Evolutionary conservation across 139 green algal genomes (phyloP).

Genomic region (Deuterostichococcus epilithicus): DNA sequence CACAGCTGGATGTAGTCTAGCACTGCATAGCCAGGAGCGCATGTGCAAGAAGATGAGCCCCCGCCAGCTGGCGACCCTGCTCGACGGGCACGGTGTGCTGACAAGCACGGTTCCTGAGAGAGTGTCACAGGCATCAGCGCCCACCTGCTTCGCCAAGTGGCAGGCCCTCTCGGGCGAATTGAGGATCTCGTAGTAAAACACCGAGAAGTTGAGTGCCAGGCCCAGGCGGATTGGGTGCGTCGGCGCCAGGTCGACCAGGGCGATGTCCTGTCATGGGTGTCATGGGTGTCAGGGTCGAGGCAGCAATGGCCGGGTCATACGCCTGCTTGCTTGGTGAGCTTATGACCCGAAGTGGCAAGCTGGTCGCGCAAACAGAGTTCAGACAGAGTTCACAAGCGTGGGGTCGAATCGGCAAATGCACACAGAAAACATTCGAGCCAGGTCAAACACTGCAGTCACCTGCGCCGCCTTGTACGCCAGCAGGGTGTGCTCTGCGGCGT

Average conservation of each 20-base stretch:
- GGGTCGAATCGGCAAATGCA: background rate
- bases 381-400: background rate
- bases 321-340: no score
- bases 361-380: background rate
- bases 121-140: no score
- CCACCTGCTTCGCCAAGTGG: slow-evolving; percentile 93
- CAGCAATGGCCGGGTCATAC: background rate
- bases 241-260: slow-evolving; percentile 85
- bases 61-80: no score
- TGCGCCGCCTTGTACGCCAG: slow-evolving; percentile 95
- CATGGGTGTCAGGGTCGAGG: no score
- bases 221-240: slow-evolving; percentile 98
- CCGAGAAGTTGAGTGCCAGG: slow-evolving; percentile 98
- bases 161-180: slow-evolving; percentile 97
- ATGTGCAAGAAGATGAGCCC: no score
- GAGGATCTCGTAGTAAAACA: slow-evolving; percentile 99
- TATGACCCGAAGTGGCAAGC: slow-evolving; percentile 1
- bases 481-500: slow-evolving; percentile 93
- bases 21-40: no score
- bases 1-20: no score
- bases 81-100: no score
- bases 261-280: slow-evolving; percentile 95
- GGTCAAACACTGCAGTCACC: slow-evolving; percentile 23
- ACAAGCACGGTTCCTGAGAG: no score
- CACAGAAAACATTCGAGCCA: background rate